Conservation (phyloP, 352 stramenopile genomes). For the Phytophthora cryptogea region DNA sequence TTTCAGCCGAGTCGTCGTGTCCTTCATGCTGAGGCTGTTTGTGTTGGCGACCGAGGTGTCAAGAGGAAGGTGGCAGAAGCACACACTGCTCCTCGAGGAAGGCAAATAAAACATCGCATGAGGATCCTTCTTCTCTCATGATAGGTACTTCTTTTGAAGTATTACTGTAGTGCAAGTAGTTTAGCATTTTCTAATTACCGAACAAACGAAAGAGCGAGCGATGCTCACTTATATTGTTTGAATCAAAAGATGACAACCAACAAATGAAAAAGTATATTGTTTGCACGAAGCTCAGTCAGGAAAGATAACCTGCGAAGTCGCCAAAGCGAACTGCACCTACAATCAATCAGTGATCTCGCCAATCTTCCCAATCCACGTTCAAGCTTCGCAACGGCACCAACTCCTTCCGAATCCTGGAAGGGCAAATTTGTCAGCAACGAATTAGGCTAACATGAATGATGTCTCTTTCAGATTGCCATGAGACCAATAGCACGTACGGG, state of each 20-base stretch:
- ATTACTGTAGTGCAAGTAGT: too few relatives aligned
- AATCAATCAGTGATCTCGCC: constrained; percentile 68
- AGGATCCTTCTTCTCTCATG: background rate
- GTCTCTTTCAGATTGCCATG: background rate
- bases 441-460: background rate
- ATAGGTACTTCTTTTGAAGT: too few relatives aligned
- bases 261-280: too few relatives aligned
- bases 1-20: constrained; percentile 47
- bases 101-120: background rate
- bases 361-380: constrained; percentile 83
- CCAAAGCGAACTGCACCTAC: constrained; percentile 1
- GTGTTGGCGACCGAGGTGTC: constrained; percentile 14
- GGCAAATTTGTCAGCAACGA: background rate
- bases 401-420: constrained; percentile 65
- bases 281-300: too few relatives aligned
- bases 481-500: constrained; percentile 53
- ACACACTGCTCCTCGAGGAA: constrained; percentile 1
- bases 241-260: too few relatives aligned
- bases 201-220: too few relatives aligned
- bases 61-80: background rate
- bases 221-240: too few relatives aligned
- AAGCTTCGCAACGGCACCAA: constrained; percentile 78
- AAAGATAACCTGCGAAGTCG: too few relatives aligned
- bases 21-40: constrained; percentile 48
- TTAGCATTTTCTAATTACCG: too few relatives aligned